phyloP scores from a whole-genome alignment of 2,329 filamentous ascomycete species.

The Cladosporium sphaerospermum region DNA sequence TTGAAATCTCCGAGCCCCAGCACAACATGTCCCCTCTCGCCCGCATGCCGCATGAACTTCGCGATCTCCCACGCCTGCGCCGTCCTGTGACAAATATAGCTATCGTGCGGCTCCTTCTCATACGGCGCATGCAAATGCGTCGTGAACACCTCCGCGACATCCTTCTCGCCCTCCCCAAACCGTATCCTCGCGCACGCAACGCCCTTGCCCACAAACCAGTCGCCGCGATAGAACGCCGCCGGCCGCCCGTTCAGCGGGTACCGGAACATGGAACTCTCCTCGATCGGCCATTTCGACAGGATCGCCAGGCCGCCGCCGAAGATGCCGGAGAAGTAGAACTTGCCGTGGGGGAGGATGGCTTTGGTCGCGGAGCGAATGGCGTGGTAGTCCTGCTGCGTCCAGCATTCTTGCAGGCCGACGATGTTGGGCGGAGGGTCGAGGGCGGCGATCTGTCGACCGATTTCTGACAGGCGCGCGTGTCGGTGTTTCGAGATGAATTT shows the following conservation, averaged over 20 bases:
- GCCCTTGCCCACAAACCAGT: slow-evolving; percentile 96
- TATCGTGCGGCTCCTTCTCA: slow-evolving; percentile 69
- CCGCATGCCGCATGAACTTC: slow-evolving; percentile 77
- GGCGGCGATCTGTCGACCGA: slow-evolving; percentile 70
- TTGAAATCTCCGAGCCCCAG: slow-evolving; percentile 92
- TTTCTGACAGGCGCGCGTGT: slow-evolving; percentile 70
- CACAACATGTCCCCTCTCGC: slow-evolving; percentile 74
- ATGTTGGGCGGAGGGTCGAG: slow-evolving; percentile 68
- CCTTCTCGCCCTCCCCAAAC: slow-evolving; percentile 56
- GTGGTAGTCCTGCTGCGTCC: slow-evolving; percentile 77
- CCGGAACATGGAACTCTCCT: slow-evolving; percentile 75
- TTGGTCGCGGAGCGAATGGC: slow-evolving; percentile 68
- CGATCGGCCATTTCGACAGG: slow-evolving; percentile 85
- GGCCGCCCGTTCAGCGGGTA: slow-evolving; percentile 93
- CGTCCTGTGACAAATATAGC: slow-evolving; percentile 82
- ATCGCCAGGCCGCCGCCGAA: slow-evolving; percentile 88
- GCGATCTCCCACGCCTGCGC: slow-evolving; percentile 93
- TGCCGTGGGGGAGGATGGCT: slow-evolving; percentile 75
- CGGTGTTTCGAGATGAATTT: slow-evolving; percentile 78
- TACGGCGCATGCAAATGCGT: slow-evolving; percentile 85
- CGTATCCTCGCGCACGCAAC: slow-evolving; percentile 77
- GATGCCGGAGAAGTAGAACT: slow-evolving; percentile 85
- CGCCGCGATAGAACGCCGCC: slow-evolving; percentile 86
- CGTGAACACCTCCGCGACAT: slow-evolving; percentile 82
- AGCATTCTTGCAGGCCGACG: slow-evolving; percentile 92